Evolutionary conservation across 345 rosid species (phyloP).

Genomic region (Melaleuca alternifolia): DNA sequence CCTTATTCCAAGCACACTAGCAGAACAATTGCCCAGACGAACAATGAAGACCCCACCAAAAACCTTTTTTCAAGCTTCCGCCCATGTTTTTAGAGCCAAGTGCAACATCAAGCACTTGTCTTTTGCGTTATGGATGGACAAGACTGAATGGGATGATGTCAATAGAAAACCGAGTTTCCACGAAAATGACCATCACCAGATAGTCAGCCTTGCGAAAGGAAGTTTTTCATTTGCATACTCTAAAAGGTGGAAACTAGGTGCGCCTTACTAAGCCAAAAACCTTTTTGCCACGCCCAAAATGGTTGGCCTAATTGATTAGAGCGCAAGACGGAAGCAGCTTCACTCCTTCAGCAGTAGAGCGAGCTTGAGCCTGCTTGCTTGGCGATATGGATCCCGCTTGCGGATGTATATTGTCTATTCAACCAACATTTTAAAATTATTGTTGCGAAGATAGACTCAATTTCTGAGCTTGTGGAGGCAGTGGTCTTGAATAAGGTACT

Average conservation of each 20-base stretch:
- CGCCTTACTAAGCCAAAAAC: not conserved
- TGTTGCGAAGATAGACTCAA: not conserved
- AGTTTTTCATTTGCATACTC: not conserved
- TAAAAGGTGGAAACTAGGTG: not conserved
- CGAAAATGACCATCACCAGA: not conserved
- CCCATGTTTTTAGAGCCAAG: not conserved
- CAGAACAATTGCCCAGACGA: not conserved
- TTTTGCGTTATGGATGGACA: not conserved
- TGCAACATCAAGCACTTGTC: not conserved
- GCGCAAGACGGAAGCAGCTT: not conserved
- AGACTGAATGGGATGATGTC: not conserved
- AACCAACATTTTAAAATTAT: not conserved
- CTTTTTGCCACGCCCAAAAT: not conserved
- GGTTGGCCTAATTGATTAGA: not conserved
- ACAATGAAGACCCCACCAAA: not conserved
- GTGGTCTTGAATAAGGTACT: not conserved
- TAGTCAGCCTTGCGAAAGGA: not conserved
- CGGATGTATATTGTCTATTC: not conserved
- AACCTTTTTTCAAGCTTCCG: not conserved
- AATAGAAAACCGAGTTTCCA: not conserved
- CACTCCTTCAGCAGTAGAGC: not conserved
- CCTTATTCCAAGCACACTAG: not conserved
- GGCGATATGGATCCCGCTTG: not conserved
- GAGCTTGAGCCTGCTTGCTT: not conserved
- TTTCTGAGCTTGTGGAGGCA: not conserved